A percentile compares a stretch with the other conserved stretches of the same genome.
These are phyloP conservation scores for Poa annua DNA, from an alignment of 176 grass and related monocot genomes.

Conservation along the genomic window DNA sequence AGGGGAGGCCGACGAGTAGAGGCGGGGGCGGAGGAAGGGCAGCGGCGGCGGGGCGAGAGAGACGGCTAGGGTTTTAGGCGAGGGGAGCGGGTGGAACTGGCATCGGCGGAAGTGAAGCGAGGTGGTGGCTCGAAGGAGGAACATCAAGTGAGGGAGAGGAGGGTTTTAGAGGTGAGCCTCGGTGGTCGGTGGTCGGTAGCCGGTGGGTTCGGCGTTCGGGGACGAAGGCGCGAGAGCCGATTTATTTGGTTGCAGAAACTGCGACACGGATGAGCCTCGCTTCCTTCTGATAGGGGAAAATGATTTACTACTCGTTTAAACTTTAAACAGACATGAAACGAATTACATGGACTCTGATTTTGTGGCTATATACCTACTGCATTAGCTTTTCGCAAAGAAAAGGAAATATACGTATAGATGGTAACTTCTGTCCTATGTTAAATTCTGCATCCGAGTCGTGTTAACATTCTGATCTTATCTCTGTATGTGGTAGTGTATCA, in stretches of 20 bases:
- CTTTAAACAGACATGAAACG: background rate
- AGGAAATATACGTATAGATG: too few relatives aligned
- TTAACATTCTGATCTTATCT: too few relatives aligned
- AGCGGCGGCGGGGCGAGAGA: background rate
- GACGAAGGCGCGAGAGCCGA: conserved; percentile 4
- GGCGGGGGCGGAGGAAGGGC: background rate
- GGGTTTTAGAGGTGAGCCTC: conserved; percentile 44
- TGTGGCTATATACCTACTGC: too few relatives aligned
- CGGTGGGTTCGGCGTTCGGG: background rate
- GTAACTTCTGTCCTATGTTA: too few relatives aligned
- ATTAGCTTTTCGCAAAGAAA: too few relatives aligned
- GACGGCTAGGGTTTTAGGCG: conserved; percentile 60
- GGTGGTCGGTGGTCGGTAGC: too few relatives aligned
- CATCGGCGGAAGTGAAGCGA: conserved; percentile 51
- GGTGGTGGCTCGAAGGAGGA: conserved; percentile 47
- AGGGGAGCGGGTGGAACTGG: conserved; percentile 26
- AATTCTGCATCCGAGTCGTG: too few relatives aligned
- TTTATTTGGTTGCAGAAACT: background rate
- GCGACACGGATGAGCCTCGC: background rate
- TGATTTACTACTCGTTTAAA: background rate
- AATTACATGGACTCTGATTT: background rate
- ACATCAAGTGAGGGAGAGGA: conserved; percentile 47
- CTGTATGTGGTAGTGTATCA: too few relatives aligned
- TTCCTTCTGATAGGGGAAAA: background rate
- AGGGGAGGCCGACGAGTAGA: conserved; percentile 8